Conservation (phyloP, 495 filamentous ascomycete species). For the Aspergillus funiculosus region DNA sequence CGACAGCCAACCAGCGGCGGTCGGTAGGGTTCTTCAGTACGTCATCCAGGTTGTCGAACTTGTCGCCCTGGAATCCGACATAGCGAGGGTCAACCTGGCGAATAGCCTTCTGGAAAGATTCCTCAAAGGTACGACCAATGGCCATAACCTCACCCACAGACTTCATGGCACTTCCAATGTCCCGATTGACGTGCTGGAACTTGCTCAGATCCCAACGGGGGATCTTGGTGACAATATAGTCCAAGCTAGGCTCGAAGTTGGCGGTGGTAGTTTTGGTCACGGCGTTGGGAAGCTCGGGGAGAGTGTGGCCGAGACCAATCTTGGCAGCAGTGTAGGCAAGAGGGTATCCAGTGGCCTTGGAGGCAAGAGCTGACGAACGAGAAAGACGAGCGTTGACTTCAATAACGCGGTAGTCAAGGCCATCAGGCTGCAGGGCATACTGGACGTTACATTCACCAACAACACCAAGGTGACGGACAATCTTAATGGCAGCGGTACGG, state of each 20-base stretch:
- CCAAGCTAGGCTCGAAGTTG: conserved; percentile 95
- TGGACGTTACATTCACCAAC: conserved; percentile 98
- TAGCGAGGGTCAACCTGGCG: conserved; percentile 91
- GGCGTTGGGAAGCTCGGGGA: conserved; percentile 92
- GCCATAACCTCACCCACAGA: conserved; percentile 99
- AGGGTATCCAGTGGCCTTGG: conserved; percentile 95
- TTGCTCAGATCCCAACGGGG: conserved; percentile 96
- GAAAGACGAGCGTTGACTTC: conserved; percentile 97
- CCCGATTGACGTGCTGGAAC: conserved; percentile 96
- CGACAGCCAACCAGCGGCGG: conserved; percentile 92
- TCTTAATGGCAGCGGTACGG: conserved; percentile 90
- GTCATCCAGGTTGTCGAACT: conserved; percentile 89
- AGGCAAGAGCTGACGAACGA: conserved; percentile 88
- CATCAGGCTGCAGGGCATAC: conserved; percentile 91
- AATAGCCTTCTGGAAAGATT: conserved; percentile 98
- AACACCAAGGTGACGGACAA: conserved; percentile 90
- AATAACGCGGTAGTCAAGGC: conserved; percentile 93
- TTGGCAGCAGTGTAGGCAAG: conserved; percentile 95
- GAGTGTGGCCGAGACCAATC: conserved; percentile 89
- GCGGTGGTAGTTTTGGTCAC: conserved; percentile 98
- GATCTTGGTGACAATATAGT: conserved; percentile 98
- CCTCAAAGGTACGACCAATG: conserved; percentile 95
- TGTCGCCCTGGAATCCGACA: conserved; percentile 88
- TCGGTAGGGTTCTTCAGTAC: conserved; percentile 88
- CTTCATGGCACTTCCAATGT: conserved; percentile 97